Evolutionary conservation across 108 stramenopile species (phyloP).

Genomic region (Fistulifera pelliculosa): DNA sequence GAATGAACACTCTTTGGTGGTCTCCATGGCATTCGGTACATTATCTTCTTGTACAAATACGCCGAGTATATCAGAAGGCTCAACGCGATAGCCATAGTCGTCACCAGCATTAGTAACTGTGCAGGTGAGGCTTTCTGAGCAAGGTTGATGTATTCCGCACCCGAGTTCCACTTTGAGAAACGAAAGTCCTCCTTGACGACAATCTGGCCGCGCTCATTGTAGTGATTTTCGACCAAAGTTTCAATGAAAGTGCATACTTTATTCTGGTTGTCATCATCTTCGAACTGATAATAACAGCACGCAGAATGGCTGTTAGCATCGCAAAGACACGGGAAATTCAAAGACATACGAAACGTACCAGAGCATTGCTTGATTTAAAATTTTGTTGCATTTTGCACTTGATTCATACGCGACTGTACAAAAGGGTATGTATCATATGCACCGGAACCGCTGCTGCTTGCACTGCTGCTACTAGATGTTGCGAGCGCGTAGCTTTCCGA

Average conservation of each 20-base stretch:
- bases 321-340: too few relatives aligned
- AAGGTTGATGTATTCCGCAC: neutral
- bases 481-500: constrained; percentile 27
- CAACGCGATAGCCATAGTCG: neutral
- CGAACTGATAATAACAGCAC: too few relatives aligned
- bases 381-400: constrained; percentile 69
- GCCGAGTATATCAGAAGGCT: neutral
- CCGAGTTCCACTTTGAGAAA: neutral
- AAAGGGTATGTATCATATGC: constrained; percentile 22
- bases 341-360: neutral
- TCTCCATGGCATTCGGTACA: constrained; percentile 4
- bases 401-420: constrained; percentile 52
- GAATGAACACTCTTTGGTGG: constrained; percentile 7
- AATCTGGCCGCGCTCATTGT: constrained; percentile 58
- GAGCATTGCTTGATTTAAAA: constrained; percentile 16
- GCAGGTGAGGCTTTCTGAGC: neutral
- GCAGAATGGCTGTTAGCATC: too few relatives aligned
- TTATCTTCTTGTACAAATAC: constrained; percentile 5
- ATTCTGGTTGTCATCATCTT: constrained; percentile 33
- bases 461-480: constrained; percentile 7
- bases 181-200: neutral
- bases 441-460: constrained; percentile 20
- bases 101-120: neutral
- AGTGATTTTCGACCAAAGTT: constrained; percentile 52
- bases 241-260: constrained; percentile 61